These are phyloP conservation scores for Penicillium crustosum DNA, from an alignment of 2,329 filamentous ascomycete species.

Conservation along the genomic window DNA sequence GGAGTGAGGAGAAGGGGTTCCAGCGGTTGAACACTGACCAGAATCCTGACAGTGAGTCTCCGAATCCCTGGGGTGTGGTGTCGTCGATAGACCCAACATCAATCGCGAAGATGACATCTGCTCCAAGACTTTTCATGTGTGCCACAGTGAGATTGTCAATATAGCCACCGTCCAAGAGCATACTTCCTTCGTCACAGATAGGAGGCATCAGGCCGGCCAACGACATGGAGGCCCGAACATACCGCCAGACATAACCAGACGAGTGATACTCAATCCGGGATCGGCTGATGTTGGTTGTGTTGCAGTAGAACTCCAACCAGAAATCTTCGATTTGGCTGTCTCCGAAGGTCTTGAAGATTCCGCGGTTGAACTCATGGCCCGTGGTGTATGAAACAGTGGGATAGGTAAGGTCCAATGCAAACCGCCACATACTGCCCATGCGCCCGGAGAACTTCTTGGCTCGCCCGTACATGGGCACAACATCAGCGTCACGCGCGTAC, in stretches of 20 bases:
- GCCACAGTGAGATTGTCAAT: conserved; percentile 95
- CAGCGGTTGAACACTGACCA: conserved; percentile 95
- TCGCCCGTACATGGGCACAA: conserved; percentile 93
- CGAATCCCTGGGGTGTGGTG: conserved; percentile 85
- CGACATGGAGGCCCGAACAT: conserved; percentile 95
- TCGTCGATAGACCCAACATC: conserved; percentile 94
- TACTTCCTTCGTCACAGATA: conserved; percentile 92
- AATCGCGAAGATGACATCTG: conserved; percentile 91
- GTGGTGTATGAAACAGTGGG: conserved; percentile 96
- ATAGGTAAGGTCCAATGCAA: conserved; percentile 92
- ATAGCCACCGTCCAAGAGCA: conserved; percentile 95
- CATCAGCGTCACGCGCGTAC: conserved; percentile 93
- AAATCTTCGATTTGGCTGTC: conserved; percentile 98
- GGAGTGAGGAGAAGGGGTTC: conserved; percentile 87
- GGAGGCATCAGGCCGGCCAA: conserved; percentile 89
- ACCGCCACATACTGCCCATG: conserved; percentile 99
- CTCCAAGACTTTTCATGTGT: conserved; percentile 93
- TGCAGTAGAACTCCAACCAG: conserved; percentile 98
- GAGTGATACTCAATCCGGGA: conserved; percentile 90
- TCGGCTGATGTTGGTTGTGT: conserved; percentile 98
- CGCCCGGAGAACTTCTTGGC: conserved; percentile 96
- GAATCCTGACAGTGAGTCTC: conserved; percentile 89
- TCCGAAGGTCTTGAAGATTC: conserved; percentile 97
- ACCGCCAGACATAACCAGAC: conserved; percentile 95
- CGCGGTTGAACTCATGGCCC: conserved; percentile 96